phyloP scores from a whole-genome alignment of 208 protist species.

The Wallacemonas rigidus region DNA sequence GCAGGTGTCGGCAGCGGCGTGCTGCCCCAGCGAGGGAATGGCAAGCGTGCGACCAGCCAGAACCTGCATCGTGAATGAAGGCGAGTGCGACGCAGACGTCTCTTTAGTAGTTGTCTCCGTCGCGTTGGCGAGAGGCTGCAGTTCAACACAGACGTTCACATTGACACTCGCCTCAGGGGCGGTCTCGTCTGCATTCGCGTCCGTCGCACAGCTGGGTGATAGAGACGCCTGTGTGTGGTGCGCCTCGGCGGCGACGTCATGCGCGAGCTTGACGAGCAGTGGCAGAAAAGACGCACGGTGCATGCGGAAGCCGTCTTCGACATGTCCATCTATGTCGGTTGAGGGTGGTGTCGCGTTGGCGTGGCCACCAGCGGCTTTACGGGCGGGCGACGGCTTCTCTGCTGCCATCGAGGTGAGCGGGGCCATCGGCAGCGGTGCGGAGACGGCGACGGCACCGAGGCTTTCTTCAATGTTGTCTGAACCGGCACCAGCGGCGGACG shows the following conservation, averaged over 20 bases:
- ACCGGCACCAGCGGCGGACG: constrained; percentile 26
- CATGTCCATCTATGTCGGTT: constrained; percentile 8
- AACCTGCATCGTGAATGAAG: not conserved
- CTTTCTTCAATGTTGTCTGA: constrained; percentile 39
- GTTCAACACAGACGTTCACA: constrained; percentile 38
- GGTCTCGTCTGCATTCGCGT: constrained; percentile 18
- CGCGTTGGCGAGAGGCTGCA: not conserved
- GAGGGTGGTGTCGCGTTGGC: not conserved
- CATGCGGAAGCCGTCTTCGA: constrained; percentile 18
- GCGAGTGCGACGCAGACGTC: too few species aligned
- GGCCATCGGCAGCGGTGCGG: constrained; percentile 34
- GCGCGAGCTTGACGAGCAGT: constrained; percentile 56
- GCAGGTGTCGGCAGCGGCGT: constrained; percentile 49
- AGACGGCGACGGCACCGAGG: constrained; percentile 43
- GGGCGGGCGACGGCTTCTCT: not conserved
- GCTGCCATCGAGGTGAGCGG: not conserved
- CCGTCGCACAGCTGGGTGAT: too few species aligned
- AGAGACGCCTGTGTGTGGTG: not conserved
- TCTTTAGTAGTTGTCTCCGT: too few species aligned
- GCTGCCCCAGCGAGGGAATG: constrained; percentile 36
- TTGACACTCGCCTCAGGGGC: constrained; percentile 30
- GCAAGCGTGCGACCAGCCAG: constrained; percentile 11
- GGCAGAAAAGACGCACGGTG: constrained; percentile 50
- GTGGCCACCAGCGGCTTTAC: not conserved
- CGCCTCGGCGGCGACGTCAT: constrained; percentile 29